Percentiles rank a stretch among this genome's conserved stretches.
Conservation (phyloP, 495 filamentous ascomycete species). For the Penicillium diatomitis region DNA sequence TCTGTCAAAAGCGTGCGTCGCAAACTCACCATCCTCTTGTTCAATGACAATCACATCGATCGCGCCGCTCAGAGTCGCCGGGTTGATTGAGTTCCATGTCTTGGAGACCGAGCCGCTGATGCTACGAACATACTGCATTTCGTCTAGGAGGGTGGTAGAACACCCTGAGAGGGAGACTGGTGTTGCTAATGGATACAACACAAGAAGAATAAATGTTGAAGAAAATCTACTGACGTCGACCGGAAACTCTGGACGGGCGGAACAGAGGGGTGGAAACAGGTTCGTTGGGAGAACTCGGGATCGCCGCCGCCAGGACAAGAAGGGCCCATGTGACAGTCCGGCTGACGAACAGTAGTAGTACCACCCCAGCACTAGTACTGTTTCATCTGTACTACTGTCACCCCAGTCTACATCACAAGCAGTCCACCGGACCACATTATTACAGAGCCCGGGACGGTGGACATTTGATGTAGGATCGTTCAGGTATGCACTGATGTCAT, state of each 20-base stretch:
- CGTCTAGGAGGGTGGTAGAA: conserved; percentile 14
- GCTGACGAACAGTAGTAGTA: conserved; percentile 13
- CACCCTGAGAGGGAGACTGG: conserved; percentile 6
- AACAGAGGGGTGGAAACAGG: conserved; percentile 6
- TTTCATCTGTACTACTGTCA: too few species aligned
- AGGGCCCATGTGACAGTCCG: conserved; percentile 37
- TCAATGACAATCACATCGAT: conserved; percentile 99
- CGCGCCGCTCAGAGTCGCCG: conserved; percentile 89
- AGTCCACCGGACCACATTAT: too few species aligned
- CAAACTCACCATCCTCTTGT: conserved; percentile 72
- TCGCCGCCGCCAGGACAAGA: conserved; percentile 27
- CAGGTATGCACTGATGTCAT: too few species aligned
- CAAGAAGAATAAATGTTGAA: background rate
- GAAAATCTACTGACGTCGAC: background rate
- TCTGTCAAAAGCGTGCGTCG: too few species aligned
- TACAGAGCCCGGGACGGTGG: too few species aligned
- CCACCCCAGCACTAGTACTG: background rate
- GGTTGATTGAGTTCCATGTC: conserved; percentile 99
- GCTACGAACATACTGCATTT: conserved; percentile 97
- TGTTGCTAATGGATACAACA: conserved; percentile 2
- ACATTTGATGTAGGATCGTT: too few species aligned
- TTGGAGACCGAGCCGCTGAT: conserved; percentile 93
- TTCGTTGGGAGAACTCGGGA: conserved; percentile 18
- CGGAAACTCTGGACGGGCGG: conserved; percentile 2
- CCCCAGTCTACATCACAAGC: too few species aligned